A percentile compares a stretch with the other conserved stretches of the same genome.
These are phyloP conservation scores for Xylaria sp. DNA, from an alignment of 2,329 filamentous ascomycete species.

Conservation along the genomic window DNA sequence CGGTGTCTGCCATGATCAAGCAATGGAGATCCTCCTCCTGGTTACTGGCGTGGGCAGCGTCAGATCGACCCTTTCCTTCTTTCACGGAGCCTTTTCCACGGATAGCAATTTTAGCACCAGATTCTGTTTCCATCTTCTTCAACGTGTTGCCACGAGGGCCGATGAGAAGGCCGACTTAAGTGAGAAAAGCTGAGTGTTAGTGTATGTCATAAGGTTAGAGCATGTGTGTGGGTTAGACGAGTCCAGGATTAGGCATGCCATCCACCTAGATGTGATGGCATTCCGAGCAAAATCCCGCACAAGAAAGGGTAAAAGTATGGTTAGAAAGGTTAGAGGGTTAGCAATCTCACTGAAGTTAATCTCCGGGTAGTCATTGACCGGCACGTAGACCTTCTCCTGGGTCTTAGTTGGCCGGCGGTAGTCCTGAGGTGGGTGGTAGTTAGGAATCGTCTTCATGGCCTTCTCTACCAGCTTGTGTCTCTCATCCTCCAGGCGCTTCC, in stretches of 20 bases:
- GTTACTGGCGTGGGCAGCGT: slow-evolving; percentile 98
- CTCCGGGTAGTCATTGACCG: slow-evolving; percentile 99
- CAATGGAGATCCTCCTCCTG: slow-evolving; percentile 99
- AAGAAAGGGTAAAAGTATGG: slow-evolving; percentile 46
- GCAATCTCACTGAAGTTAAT: slow-evolving; percentile 99
- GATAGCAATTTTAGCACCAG: slow-evolving; percentile 97
- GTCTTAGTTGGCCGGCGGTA: slow-evolving; percentile 99
- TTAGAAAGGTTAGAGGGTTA: slow-evolving; percentile 93
- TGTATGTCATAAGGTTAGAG: slow-evolving; percentile 52
- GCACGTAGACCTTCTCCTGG: slow-evolving; percentile 99
- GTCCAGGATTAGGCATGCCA: slow-evolving; percentile 35
- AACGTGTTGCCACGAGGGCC: slow-evolving; percentile 99
- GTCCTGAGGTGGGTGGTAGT: slow-evolving; percentile 98
- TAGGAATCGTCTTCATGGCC: slow-evolving; percentile 99
- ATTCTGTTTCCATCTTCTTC: slow-evolving; percentile 99
- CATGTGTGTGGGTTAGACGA: slow-evolving; percentile 40
- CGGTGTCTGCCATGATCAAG: slow-evolving; percentile 98
- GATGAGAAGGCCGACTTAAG: slow-evolving; percentile 99
- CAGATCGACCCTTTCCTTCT: slow-evolving; percentile 98
- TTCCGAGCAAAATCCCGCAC: slow-evolving; percentile 51
- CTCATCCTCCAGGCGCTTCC: slow-evolving; percentile 97
- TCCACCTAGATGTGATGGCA: slow-evolving; percentile 41
- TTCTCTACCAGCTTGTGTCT: slow-evolving; percentile 98
- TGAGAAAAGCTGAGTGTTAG: slow-evolving; percentile 89
- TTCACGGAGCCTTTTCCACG: slow-evolving; percentile 99